A percentile compares a stretch with the other conserved stretches of the same genome.
Conservation (phyloP, 2,329 filamentous ascomycete species). For the Emericellopsis cladophorae region DNA sequence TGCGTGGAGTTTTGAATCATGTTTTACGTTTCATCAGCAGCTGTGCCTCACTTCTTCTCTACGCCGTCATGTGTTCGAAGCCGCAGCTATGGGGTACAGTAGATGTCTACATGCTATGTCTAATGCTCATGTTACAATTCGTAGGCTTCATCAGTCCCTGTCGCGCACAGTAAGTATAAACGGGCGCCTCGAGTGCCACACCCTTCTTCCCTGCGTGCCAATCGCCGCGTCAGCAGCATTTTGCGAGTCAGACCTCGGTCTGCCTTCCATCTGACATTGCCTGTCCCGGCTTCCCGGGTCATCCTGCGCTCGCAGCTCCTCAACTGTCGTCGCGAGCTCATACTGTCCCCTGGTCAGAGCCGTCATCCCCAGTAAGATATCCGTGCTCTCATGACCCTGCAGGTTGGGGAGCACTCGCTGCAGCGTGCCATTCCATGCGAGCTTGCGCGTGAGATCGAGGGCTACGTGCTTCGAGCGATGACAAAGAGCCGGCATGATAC, state of each 20-base stretch:
- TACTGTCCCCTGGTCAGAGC: conserved; percentile 71
- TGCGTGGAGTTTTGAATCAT: no score
- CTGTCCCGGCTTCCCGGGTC: conserved; percentile 13
- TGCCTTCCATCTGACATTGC: conserved; percentile 7
- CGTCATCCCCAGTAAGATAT: conserved; percentile 57
- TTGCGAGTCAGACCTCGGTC: conserved; percentile 39
- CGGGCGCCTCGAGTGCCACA: conserved; percentile 51
- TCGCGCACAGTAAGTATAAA: conserved; percentile 43
- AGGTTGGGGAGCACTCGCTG: conserved; percentile 61
- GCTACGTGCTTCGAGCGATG: conserved; percentile 60
- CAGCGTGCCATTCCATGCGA: conserved; percentile 75
- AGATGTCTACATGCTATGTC: no score
- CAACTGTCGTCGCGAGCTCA: conserved; percentile 67
- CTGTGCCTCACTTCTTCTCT: no score
- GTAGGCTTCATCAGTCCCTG: neutral
- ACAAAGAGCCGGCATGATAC: conserved; percentile 65
- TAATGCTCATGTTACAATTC: neutral
- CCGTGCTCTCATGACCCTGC: conserved; percentile 40
- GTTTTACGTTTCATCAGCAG: no score
- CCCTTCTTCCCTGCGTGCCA: conserved; percentile 45
- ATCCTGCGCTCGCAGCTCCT: conserved; percentile 56
- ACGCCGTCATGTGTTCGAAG: no score
- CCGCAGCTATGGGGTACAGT: no score
- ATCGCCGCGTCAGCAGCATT: conserved; percentile 45
- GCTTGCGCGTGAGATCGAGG: conserved; percentile 69